A percentile compares a stretch with the other conserved stretches of the same genome.
phyloP scores from a whole-genome alignment of 306 rosid species.

The Geum urbanum region DNA sequence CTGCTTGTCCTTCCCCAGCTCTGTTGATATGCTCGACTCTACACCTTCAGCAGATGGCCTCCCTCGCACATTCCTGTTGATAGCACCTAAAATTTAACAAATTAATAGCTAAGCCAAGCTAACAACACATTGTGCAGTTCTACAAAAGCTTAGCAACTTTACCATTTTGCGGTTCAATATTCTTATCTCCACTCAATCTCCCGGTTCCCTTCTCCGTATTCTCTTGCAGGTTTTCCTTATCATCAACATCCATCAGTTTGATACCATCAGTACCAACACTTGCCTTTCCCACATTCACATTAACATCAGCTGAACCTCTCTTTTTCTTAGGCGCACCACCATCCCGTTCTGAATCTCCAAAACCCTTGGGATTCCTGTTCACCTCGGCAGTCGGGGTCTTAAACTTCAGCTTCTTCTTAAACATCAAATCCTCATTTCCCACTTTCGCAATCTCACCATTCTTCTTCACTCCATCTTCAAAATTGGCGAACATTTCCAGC shows the following conservation, averaged over 20 bases:
- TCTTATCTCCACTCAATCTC: slow-evolving; percentile 16
- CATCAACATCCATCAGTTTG: slow-evolving; percentile 13
- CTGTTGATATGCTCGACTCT: slow-evolving; percentile 33
- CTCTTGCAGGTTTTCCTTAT: slow-evolving; percentile 22
- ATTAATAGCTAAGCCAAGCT: slow-evolving; percentile 17
- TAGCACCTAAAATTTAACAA: slow-evolving; percentile 51
- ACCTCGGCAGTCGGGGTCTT: slow-evolving; percentile 42
- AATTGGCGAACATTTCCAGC: slow-evolving; percentile 29
- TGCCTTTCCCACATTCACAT: slow-evolving; percentile 19
- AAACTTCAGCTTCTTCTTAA: slow-evolving; percentile 50
- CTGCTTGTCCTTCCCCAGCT: slow-evolving; percentile 27
- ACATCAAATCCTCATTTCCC: slow-evolving; percentile 34
- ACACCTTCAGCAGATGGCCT: slow-evolving; percentile 39
- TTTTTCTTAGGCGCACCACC: slow-evolving; percentile 24
- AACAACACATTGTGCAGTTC: slow-evolving; percentile 4
- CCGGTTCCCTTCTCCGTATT: slow-evolving; percentile 24
- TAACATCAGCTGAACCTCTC: slow-evolving; percentile 15
- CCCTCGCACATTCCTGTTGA: slow-evolving; percentile 33
- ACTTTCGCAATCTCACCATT: slow-evolving; percentile 23
- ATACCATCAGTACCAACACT: slow-evolving; percentile 23
- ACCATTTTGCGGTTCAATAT: slow-evolving; percentile 40
- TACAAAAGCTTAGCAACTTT: slow-evolving; percentile 32
- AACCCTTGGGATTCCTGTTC: slow-evolving; percentile 53
- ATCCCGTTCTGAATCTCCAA: slow-evolving; percentile 36
- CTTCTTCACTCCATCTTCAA: slow-evolving; percentile 21